Base-by-base conservation (phyloP, 306 rosid species). In the Luffa aegyptiaca region DNA sequence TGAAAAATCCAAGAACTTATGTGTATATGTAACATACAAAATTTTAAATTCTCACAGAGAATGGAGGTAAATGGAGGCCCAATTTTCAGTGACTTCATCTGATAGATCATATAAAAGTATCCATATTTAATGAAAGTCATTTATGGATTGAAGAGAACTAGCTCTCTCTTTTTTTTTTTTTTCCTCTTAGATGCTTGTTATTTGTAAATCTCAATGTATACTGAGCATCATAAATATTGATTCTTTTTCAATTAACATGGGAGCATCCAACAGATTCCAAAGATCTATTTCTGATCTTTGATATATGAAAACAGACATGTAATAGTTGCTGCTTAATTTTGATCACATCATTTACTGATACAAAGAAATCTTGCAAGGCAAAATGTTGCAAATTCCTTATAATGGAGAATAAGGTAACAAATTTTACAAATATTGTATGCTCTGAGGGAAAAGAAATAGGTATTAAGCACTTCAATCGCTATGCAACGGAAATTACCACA, bases 351-450 rank as follows among this genome's bases (percentile, higher is more conserved):
- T 36, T 7, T 16, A 33, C 46, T 17, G 52, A 51, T 74, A 74
- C 79, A 75, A 75, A 52, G 48, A 75, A 52, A 52, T 8, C 64
- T 75, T 36, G 79, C 33, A 33, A 46, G 35, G 48, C 62, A 74
- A 17, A 74, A 52, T 33, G 9, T 26, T 35, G 62, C 79, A 75
- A 75, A 75, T 55, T 75, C 44, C 64, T 52, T 75, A 36, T 75
- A 37, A 41, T 52, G 62, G 63, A 75, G 46, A 33, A 74, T 2
- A 74, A 52, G 59, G 63, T 52, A 53, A 21, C 64, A 8, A 53
- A 75, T 75, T 75, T 75, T 75, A 53, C 79, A 75, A 73, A 75
- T 75, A 75, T 36, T n/a, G 49, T 52, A 75, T 75, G n/a, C 64
- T 17, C 8, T 52, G 79, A 17, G 79, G 64, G 18, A 53, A 52